Conservation (phyloP, 1,284 basidiomycete genomes). For the Apiotrichum gamsii region DNA sequence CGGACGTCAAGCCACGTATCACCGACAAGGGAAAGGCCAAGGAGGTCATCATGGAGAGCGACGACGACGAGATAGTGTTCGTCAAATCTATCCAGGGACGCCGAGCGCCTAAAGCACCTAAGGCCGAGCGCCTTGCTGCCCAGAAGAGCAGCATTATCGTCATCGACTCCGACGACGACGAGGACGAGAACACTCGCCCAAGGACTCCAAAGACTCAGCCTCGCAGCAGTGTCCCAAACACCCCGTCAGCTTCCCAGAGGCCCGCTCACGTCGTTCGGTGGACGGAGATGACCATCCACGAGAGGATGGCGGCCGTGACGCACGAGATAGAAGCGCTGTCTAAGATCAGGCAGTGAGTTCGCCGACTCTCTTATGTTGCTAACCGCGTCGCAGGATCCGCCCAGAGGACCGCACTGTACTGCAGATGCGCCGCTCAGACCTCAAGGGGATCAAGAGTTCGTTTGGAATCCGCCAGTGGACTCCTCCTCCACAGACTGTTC, state of each 20-base stretch:
- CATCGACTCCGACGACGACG: constrained; percentile 9
- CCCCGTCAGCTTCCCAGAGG: background rate
- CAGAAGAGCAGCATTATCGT: background rate
- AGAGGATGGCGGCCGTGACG: constrained; percentile 1
- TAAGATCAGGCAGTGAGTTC: background rate
- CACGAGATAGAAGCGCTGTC: constrained; percentile 1
- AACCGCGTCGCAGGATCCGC: background rate
- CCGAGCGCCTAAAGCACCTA: too few relatives aligned
- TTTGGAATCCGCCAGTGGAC: constrained; percentile 6
- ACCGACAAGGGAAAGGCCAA: too few relatives aligned
- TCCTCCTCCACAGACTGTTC: background rate
- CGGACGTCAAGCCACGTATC: too few relatives aligned
- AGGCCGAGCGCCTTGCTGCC: background rate
- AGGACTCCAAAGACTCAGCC: background rate
- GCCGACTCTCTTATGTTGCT: background rate
- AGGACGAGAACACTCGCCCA: constrained; percentile 4
- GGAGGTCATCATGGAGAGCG: too few relatives aligned
- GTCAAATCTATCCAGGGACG: too few relatives aligned
- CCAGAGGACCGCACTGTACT: background rate
- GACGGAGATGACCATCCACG: constrained; percentile 3
- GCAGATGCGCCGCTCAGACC: background rate
- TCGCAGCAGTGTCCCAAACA: too few relatives aligned
- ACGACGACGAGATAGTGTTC: too few relatives aligned
- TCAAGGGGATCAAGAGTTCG: background rate
- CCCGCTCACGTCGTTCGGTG: background rate